phyloP scores from a whole-genome alignment of 345 rosid genomes.

The Salix suchowensis region DNA sequence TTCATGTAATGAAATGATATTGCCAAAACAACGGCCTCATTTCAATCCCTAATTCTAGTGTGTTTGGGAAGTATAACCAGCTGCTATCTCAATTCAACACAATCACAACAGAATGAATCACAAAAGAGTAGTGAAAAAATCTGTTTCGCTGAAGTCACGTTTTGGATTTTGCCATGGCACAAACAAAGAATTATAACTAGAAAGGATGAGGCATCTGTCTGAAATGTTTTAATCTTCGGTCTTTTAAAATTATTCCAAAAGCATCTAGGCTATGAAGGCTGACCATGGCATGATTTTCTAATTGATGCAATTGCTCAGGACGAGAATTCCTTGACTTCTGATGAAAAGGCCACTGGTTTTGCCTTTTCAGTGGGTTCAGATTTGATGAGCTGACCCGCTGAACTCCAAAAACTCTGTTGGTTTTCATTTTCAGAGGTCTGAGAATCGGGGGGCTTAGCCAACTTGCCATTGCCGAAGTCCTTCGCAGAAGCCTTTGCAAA shows the following conservation, averaged over 20 bases:
- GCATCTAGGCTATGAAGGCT: no score
- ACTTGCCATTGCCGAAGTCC: not conserved
- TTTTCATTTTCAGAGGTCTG: not conserved
- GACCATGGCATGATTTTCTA: not conserved
- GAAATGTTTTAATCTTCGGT: not conserved
- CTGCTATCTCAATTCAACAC: not conserved
- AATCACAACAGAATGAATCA: not conserved
- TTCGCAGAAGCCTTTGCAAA: not conserved
- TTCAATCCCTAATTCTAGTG: not conserved
- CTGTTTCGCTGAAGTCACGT: no score
- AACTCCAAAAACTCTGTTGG: not conserved
- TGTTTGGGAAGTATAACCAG: not conserved
- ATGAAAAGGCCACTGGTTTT: not conserved
- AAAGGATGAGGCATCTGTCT: not conserved
- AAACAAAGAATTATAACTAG: no score
- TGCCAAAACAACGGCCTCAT: not conserved
- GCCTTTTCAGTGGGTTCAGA: not conserved
- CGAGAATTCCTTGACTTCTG: not conserved
- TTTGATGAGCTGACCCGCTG: not conserved
- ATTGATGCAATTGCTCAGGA: not conserved
- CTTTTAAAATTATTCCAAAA: no score
- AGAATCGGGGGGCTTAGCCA: not conserved
- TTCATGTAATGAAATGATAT: not conserved
- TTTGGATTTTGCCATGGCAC: no score
- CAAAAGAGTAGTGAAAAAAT: no score